phyloP scores from a whole-genome alignment of 306 rosid species.

The Fagus sylvatica region DNA sequence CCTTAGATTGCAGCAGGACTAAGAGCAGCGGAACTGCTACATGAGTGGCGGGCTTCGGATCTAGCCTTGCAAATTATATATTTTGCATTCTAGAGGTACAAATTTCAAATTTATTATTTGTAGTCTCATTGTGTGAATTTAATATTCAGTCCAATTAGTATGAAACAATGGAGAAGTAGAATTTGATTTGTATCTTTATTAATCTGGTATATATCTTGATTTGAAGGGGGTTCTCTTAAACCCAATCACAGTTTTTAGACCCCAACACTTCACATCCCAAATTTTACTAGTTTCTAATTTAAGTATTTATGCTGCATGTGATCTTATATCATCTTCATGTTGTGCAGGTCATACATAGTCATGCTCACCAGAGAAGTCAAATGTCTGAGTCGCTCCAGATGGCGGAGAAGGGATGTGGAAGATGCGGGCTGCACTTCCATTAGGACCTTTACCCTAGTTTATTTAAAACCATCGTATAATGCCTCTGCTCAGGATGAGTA shows the following conservation, averaged over 20 bases:
- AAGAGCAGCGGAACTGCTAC: slow-evolving; percentile 98
- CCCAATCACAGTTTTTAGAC: neutral
- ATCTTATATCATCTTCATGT: slow-evolving; percentile 11
- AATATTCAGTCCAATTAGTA: neutral
- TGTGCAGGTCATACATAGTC: slow-evolving; percentile 86
- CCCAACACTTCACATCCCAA: neutral
- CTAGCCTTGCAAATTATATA: slow-evolving; percentile 94
- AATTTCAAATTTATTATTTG: neutral
- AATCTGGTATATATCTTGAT: neutral
- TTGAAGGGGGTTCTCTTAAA: neutral
- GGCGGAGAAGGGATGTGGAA: slow-evolving; percentile 68
- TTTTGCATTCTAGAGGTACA: slow-evolving; percentile 97
- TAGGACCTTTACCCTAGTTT: slow-evolving; percentile 52
- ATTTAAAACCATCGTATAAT: slow-evolving; percentile 55
- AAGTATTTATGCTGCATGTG: neutral
- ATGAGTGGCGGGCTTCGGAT: slow-evolving; percentile 91
- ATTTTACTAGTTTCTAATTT: slow-evolving; percentile 2
- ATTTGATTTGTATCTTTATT: neutral
- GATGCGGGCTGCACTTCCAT: slow-evolving; percentile 65
- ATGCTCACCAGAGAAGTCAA: slow-evolving; percentile 76
- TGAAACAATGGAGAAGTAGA: neutral
- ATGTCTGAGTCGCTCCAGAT: slow-evolving; percentile 75
- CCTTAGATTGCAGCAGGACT: slow-evolving; percentile 98
- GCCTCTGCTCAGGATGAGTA: slow-evolving; percentile 55
- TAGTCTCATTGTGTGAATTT: neutral